These are phyloP conservation scores for Russula earlei DNA, from an alignment of 768 basidiomycete genomes.

Conservation along the genomic window DNA sequence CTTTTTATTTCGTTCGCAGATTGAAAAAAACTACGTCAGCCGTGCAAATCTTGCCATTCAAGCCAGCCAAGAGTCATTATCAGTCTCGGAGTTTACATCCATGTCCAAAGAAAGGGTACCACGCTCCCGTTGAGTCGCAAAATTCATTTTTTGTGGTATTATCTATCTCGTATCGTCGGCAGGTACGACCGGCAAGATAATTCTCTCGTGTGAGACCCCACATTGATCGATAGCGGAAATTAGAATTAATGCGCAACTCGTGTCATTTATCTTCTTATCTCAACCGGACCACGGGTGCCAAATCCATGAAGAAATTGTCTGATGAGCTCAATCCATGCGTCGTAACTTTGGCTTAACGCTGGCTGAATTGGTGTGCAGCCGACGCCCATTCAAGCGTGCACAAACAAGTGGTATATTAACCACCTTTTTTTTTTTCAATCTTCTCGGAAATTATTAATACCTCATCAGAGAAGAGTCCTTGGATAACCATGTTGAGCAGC, in stretches of 20 bases:
- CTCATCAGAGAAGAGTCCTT: neutral
- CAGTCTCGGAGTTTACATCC: conserved; percentile 11
- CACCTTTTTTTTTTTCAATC: neutral
- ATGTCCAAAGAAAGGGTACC: neutral
- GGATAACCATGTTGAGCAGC: neutral
- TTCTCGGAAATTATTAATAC: neutral
- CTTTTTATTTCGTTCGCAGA: neutral
- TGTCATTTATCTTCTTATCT: too few relatives aligned
- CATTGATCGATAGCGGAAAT: too few relatives aligned
- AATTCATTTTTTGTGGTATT: too few relatives aligned
- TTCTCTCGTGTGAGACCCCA: too few relatives aligned
- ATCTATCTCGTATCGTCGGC: too few relatives aligned
- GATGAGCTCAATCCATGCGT: neutral
- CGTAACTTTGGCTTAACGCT: conserved; percentile 14
- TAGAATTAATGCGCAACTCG: too few relatives aligned
- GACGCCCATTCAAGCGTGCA: neutral
- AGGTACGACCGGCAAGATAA: too few relatives aligned
- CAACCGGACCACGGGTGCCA: too few relatives aligned
- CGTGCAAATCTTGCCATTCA: too few relatives aligned
- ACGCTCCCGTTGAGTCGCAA: neutral
- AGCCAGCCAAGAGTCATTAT: neutral
- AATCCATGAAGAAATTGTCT: too few relatives aligned
- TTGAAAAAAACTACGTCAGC: too few relatives aligned
- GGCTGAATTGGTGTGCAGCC: neutral
- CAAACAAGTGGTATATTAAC: neutral